These are phyloP conservation scores for Phytomonas francai DNA, from an alignment of 208 protist genomes.

Conservation along the genomic window DNA sequence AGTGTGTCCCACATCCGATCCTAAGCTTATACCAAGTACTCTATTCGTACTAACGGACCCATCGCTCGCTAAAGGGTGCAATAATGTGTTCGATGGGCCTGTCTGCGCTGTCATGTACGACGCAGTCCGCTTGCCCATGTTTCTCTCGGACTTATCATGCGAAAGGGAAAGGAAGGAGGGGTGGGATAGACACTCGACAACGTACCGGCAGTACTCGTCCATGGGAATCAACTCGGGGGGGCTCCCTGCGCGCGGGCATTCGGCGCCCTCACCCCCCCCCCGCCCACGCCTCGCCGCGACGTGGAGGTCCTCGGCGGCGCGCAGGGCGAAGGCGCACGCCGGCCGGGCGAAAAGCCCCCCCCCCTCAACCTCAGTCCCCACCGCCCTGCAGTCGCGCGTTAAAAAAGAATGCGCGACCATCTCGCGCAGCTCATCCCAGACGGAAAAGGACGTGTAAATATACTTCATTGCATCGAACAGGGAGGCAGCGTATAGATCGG, in stretches of 20 bases:
- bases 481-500: slow-evolving; percentile 41
- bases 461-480: slow-evolving; percentile 47
- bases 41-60: neutral
- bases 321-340: slow-evolving; percentile 16
- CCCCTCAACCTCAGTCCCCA: neutral
- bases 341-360: slow-evolving; percentile 7
- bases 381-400: slow-evolving; percentile 22
- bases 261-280: neutral
- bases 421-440: slow-evolving; percentile 69
- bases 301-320: slow-evolving; percentile 8
- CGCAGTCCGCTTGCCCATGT: neutral
- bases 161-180: neutral
- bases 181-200: slow-evolving; percentile 16
- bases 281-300: slow-evolving; percentile 9
- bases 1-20: neutral
- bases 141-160: neutral
- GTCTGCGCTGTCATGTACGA: neutral
- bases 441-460: slow-evolving; percentile 55
- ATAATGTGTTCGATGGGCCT: neutral
- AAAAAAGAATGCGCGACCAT: slow-evolving; percentile 53
- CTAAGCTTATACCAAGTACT: neutral
- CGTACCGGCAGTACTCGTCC: slow-evolving; percentile 55
- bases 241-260: neutral
- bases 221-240: slow-evolving; percentile 32
- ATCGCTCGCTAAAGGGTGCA: neutral